Conservation (phyloP, 78 protist genomes). For the slime mould (Dictyostelium discoideum) region DNA sequence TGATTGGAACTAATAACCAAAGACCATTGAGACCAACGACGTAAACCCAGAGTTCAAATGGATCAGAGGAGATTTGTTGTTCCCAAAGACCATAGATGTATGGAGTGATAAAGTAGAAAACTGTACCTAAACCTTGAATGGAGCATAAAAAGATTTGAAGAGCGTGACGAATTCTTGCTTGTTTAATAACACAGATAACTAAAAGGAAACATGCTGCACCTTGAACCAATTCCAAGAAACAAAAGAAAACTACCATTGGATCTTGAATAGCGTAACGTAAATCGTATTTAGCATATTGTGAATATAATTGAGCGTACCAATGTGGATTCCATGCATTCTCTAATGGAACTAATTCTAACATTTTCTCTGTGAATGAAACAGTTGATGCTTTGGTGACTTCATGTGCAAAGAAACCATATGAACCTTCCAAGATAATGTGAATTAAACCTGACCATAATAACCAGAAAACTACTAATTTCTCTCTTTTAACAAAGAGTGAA, state of each 20-base stretch:
- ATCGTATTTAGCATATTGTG: constrained; percentile 71
- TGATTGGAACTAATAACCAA: constrained; percentile 72
- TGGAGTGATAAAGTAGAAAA: constrained; percentile 82
- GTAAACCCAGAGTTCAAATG: constrained; percentile 81
- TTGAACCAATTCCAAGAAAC: constrained; percentile 74
- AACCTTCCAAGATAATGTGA: constrained; percentile 68
- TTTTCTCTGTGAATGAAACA: constrained; percentile 44
- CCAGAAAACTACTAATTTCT: constrained; percentile 52
- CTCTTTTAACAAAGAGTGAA: constrained; percentile 39
- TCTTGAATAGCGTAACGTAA: constrained; percentile 46
- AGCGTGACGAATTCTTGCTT: constrained; percentile 61
- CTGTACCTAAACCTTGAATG: constrained; percentile 70
- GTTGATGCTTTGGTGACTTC: constrained; percentile 40
- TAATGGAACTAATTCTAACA: constrained; percentile 55
- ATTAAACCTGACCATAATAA: constrained; percentile 80
- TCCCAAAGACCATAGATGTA: constrained; percentile 78
- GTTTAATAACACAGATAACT: constrained; percentile 11
- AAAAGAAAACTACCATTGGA: constrained; percentile 79
- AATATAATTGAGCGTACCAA: constrained; percentile 67
- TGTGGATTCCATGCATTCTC: constrained; percentile 31
- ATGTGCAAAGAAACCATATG: constrained; percentile 73
- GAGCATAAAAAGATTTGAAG: constrained; percentile 75
- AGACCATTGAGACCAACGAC: constrained; percentile 80
- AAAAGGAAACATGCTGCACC: constrained; percentile 60
- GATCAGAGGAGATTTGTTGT: constrained; percentile 65